Evolutionary conservation across 2,329 filamentous ascomycete species (phyloP), one percentile per base, ranked within the genome.

Genomic region (Chrysoporthe puriensis): DNA sequence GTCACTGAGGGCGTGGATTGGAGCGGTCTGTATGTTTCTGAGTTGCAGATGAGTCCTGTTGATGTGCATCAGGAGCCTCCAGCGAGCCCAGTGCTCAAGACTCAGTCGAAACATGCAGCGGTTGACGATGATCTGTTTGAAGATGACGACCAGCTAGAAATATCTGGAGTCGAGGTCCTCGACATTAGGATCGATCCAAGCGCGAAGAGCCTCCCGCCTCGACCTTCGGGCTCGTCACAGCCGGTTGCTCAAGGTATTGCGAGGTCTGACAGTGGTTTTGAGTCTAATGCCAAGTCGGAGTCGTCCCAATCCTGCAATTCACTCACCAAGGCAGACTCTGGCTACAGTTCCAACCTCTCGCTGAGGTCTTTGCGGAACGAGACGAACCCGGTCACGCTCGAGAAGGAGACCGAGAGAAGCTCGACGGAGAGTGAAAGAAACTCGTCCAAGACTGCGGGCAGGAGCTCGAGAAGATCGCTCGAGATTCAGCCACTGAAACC

Each of bases 281-380:
- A 81, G 40, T 81, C 83, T 1, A 84, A 80, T 64, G 81, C 82
- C 4, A 79, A 78, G 1, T 81, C 80, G 4, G 79, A 82, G 62
- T 76, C 69, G n/a, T 70, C 69, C 11, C 62, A 71, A 16, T 79
- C 81, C 0, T 77, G 77, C 18, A 83, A 81, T 65, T 76, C 82
- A 5, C 76, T 86, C n/a, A 81, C 83, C 43, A 88, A 88, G 70
- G 82, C 85, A 50, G 87, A 89, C 72, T 89, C 86, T 36, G 86
- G 86, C 18, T 90, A 89, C 72, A 86, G 86, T 72, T 89, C 86
- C 8, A 88, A 84, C 72, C 78, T 85, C 4, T 89, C 87, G 14
- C 74, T 88, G 21, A 81, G 84, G 50, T 88, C 86, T 0, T 80
- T 85, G n/a, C 76, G 74, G 36, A 78, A 75, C 64, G 77, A 79